Conservation (phyloP, 2,329 filamentous ascomycete genomes). For the Aureobasidium musti region DNA sequence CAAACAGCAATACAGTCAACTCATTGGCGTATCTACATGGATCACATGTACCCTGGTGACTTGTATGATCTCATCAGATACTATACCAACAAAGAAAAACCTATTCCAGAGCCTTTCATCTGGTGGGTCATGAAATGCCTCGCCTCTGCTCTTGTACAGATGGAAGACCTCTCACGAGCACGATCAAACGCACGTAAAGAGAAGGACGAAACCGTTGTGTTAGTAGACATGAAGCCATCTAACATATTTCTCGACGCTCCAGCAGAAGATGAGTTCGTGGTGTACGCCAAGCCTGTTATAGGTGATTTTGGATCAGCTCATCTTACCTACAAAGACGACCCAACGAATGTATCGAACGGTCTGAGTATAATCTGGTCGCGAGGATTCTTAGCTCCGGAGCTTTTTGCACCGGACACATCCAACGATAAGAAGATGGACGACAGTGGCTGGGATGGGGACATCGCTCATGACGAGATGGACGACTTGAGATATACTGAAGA, state of each 20-base stretch:
- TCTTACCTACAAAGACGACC: not conserved
- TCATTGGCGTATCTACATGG: constrained; percentile 18
- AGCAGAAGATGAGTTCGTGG: not conserved
- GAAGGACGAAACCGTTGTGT: not conserved
- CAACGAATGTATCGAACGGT: not conserved
- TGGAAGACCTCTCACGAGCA: not conserved
- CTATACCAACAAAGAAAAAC: not conserved
- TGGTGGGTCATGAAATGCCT: not conserved
- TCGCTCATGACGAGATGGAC: not conserved
- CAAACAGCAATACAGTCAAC: not conserved
- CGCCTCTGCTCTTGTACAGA: not conserved
- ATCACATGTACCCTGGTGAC: not conserved
- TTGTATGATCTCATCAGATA: not conserved
- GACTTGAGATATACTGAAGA: not conserved
- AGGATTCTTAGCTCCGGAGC: not conserved
- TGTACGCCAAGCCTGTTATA: not conserved
- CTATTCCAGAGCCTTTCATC: not conserved
- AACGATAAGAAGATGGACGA: not conserved
- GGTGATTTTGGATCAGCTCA: not conserved
- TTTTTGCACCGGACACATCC: not conserved
- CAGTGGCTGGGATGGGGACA: not conserved
- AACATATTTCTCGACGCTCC: not conserved
- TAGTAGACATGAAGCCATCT: not conserved
- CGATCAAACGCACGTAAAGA: not conserved
- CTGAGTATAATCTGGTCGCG: not conserved